phyloP scores from a whole-genome alignment of 495 filamentous ascomycete genomes.

The Penicillium parvum region DNA sequence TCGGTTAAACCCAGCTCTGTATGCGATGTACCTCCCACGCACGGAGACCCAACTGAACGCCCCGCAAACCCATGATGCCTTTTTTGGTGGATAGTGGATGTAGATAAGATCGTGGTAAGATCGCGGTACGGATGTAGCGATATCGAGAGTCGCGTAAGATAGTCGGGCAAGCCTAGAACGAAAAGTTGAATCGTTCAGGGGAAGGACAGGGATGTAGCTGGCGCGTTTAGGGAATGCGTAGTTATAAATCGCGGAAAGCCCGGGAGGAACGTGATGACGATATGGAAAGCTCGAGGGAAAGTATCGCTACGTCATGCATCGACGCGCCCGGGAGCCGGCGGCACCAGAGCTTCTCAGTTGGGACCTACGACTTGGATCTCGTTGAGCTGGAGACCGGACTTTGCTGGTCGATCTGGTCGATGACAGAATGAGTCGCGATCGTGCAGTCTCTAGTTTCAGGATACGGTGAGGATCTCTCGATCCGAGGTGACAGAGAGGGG shows the following conservation, averaged over 20 bases:
- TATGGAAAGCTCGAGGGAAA: constrained; percentile 15
- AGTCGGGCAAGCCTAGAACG: no score
- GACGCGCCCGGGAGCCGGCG: constrained; percentile 20
- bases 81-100: constrained; percentile 1
- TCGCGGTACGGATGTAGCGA: no score
- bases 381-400: constrained; percentile 5
- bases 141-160: no score
- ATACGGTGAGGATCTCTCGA: neutral
- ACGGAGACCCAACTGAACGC: constrained; percentile 33
- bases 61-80: constrained; percentile 27
- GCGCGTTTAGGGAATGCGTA: constrained; percentile 9
- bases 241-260: constrained; percentile 31
- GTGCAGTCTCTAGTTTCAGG: neutral
- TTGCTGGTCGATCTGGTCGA: constrained; percentile 10
- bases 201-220: constrained; percentile 8
- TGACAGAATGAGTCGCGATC: constrained; percentile 13
- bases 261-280: constrained; percentile 35
- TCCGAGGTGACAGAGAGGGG: neutral
- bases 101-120: neutral
- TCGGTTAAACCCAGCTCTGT: neutral
- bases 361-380: constrained; percentile 1
- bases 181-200: neutral
- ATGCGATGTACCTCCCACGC: constrained; percentile 36
- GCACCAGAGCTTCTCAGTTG: constrained; percentile 3
- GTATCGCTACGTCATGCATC: constrained; percentile 37